Base-by-base conservation (phyloP, 495 filamentous ascomycete species). In the Hypoxylon rickii region DNA sequence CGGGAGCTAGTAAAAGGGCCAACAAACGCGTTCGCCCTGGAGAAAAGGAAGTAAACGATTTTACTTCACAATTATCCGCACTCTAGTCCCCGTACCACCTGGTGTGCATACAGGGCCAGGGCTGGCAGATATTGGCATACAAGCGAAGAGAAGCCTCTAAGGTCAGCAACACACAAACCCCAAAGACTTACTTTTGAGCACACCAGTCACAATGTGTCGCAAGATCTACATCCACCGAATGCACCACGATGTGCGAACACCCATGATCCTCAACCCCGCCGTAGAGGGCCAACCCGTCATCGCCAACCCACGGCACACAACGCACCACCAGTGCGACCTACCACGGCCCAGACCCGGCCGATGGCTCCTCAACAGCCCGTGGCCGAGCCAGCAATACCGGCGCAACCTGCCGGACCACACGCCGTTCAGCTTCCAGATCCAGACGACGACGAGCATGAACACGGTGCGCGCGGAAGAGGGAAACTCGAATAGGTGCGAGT, bases 231-330 rank as follows among this genome's bases (percentile, higher is more conserved):
- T 34, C 7, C 66, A 68, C 15, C 10, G 31, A 5, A 68, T 68
- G 66, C 66, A 68, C 43, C 66, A 68, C 53, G 63, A 66, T 15
- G 59, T 68, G 15, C 58, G 58, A 0, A 19, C 20, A 1, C 59
- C 56, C 2, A 68, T 66, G 55, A 51, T 68, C 21, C 26, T 52
- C 0, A 39, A 57, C 18, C 21, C 54, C 0, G 3, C 10, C 3
- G 4, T 3, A 4, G 15, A 49, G 0, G 2, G 18, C 6, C 44
- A 56, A 1, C 0, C 17, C 18, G 3, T 61, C 16, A 58, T 55
- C 40, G 52, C 44, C n/a, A 66, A 68, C 49, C 52, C 63, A 7
- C 50, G 48, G 0, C 45, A 22, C 26, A 66, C 66, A 0, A 34
- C 13, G 0, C 47, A 13, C 36, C 66, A 68, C 51, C 29, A 22